A percentile compares a stretch with the other conserved stretches of the same genome.
These are phyloP conservation scores for Talaromyces sp. DNA, from an alignment of 2,329 filamentous ascomycete species.

Conservation along the genomic window DNA sequence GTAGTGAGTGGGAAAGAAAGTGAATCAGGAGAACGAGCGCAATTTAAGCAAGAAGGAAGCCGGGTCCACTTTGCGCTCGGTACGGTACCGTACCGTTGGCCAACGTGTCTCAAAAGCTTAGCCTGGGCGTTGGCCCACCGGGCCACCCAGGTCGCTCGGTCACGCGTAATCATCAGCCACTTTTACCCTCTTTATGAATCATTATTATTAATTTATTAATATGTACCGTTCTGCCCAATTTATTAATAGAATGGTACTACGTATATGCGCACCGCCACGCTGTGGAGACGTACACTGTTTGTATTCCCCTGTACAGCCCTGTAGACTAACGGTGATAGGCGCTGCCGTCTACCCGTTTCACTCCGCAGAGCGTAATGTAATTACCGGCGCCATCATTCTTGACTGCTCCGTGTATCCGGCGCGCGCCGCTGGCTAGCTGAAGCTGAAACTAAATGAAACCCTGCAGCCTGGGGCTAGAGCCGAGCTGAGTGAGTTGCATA, in stretches of 20 bases:
- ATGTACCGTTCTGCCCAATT: no score
- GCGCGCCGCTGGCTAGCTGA: background rate
- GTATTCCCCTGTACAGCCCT: no score
- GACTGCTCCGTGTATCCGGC: background rate
- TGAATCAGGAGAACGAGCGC: background rate
- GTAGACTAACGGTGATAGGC: background rate
- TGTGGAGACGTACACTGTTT: no score
- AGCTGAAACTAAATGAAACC: no score
- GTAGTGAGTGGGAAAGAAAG: background rate
- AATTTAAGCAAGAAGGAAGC: background rate
- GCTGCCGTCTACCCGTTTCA: background rate
- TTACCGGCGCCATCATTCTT: background rate
- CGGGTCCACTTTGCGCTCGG: no score
- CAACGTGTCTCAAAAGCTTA: background rate
- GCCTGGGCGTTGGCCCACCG: background rate
- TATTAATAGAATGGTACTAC: no score
- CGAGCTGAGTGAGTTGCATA: no score
- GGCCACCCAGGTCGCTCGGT: no score
- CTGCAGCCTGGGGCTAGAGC: background rate
- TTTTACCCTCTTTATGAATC: no score
- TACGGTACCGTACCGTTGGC: background rate
- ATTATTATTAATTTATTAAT: no score
- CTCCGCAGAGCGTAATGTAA: background rate
- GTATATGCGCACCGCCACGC: no score
- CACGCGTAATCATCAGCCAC: no score